Evolutionary conservation across 1,139 yeast species (phyloP).

Genomic region (Tardiomyces digboiensis): DNA sequence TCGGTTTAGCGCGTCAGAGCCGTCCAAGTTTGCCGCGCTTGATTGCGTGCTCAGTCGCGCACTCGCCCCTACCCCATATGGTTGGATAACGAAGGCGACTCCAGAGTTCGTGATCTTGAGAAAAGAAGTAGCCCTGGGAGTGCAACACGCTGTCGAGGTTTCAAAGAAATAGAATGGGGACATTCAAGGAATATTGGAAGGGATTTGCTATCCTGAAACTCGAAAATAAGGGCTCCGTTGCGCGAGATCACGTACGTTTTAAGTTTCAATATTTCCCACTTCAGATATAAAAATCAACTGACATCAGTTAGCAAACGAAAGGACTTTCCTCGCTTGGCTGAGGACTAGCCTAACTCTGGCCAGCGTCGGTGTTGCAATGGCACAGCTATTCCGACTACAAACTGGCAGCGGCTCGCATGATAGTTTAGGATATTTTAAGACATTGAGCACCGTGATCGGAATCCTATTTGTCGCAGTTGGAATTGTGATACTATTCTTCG

Average conservation of each 20-base stretch:
- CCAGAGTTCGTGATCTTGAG: too few relatives aligned
- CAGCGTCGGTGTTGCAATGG: conserved; percentile 46
- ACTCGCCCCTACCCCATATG: too few relatives aligned
- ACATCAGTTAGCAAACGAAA: conserved; percentile 54
- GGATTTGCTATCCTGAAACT: conserved; percentile 4
- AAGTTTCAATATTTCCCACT: not conserved
- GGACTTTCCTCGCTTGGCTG: conserved; percentile 71
- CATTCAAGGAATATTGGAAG: not conserved
- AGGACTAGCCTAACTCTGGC: conserved; percentile 53
- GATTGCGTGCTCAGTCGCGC: too few relatives aligned
- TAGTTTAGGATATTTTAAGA: conserved; percentile 3
- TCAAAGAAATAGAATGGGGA: not conserved
- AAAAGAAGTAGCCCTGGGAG: too few relatives aligned
- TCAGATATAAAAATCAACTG: not conserved
- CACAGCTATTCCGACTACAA: conserved; percentile 40
- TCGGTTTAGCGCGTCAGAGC: too few relatives aligned
- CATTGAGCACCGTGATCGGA: conserved; percentile 20
- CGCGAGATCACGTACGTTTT: conserved; percentile 7
- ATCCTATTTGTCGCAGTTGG: conserved; percentile 35
- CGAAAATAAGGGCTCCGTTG: conserved; percentile 13
- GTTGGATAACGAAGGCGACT: too few relatives aligned
- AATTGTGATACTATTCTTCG: conserved; percentile 31
- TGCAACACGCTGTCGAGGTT: too few relatives aligned
- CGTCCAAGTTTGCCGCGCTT: too few relatives aligned
- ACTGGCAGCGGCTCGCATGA: conserved; percentile 6